Percentiles rank a stretch among this genome's conserved stretches.
These are phyloP conservation scores for Metschnikowia koreensis DNA, from an alignment of 805 yeast genomes.

Conservation along the genomic window DNA sequence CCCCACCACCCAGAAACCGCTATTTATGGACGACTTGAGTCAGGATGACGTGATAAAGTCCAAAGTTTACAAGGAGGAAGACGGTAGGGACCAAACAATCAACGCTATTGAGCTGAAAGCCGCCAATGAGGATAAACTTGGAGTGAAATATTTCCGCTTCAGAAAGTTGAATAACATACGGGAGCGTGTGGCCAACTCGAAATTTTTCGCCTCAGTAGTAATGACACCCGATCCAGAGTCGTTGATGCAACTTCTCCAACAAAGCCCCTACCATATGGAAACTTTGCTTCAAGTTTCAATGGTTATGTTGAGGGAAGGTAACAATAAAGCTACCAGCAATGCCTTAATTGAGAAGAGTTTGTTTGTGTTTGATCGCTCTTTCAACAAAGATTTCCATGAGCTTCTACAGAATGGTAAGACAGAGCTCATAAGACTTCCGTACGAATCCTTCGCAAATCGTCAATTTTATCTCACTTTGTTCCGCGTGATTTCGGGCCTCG, in stretches of 20 bases:
- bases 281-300: conserved; percentile 77
- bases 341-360: conserved; percentile 75
- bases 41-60: conserved; percentile 36
- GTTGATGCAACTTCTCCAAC: conserved; percentile 55
- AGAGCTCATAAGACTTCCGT: conserved; percentile 68
- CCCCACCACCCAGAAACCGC: conserved; percentile 62
- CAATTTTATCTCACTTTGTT: conserved; percentile 73
- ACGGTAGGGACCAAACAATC: conserved; percentile 29
- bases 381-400: conserved; percentile 56
- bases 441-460: conserved; percentile 69
- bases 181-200: conserved; percentile 42
- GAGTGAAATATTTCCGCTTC: conserved; percentile 59
- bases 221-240: conserved; percentile 79
- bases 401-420: conserved; percentile 45
- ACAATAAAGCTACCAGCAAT: conserved; percentile 61
- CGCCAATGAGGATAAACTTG: conserved; percentile 34
- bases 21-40: conserved; percentile 56
- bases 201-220: conserved; percentile 63
- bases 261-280: conserved; percentile 71
- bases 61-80: conserved; percentile 37
- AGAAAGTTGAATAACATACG: conserved; percentile 31
- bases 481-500: conserved; percentile 65
- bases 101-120: conserved; percentile 30
- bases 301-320: conserved; percentile 74
- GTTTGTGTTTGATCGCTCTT: conserved; percentile 74